phyloP scores from a whole-genome alignment of 2,329 filamentous ascomycete genomes.

The Ophiocordyceps camponoti-saundersi region DNA sequence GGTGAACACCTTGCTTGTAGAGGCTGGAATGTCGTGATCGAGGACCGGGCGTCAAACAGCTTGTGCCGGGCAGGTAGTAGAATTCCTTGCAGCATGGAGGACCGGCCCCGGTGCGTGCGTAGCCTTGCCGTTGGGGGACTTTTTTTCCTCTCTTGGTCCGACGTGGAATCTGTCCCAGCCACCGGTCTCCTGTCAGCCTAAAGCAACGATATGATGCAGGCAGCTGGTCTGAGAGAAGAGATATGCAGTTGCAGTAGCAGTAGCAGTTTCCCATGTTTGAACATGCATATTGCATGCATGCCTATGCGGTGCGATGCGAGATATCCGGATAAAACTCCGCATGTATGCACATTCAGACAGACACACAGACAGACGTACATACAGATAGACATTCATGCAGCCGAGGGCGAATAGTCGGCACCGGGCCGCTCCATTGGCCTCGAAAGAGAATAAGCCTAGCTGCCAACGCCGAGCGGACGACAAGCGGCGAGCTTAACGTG shows the following conservation, averaged over 20 bases:
- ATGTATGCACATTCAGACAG: background rate
- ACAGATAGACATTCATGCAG: too few relatives aligned
- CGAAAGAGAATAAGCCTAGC: too few relatives aligned
- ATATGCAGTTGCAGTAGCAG: background rate
- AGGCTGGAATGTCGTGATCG: background rate
- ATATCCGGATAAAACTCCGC: background rate
- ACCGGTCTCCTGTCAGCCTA: background rate
- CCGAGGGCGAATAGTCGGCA: too few relatives aligned
- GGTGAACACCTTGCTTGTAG: too few relatives aligned
- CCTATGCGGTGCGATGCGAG: background rate
- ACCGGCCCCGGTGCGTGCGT: slow-evolving; percentile 1
- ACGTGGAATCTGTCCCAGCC: background rate
- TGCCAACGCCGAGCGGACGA: background rate
- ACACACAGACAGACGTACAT: too few relatives aligned
- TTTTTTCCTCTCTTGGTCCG: too few relatives aligned
- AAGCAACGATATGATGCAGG: background rate
- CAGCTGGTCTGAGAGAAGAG: background rate
- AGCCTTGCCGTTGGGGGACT: background rate
- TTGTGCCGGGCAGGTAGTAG: slow-evolving; percentile 11
- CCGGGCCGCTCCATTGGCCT: too few relatives aligned
- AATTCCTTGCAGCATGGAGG: slow-evolving; percentile 11
- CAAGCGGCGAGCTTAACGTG: background rate
- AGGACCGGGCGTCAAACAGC: background rate
- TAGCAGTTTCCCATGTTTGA: background rate
- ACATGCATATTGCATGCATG: background rate